Evolutionary conservation across 306 rosid species (phyloP), one percentile per base, ranked within the genome.

Genomic region (Castanea sativa): DNA sequence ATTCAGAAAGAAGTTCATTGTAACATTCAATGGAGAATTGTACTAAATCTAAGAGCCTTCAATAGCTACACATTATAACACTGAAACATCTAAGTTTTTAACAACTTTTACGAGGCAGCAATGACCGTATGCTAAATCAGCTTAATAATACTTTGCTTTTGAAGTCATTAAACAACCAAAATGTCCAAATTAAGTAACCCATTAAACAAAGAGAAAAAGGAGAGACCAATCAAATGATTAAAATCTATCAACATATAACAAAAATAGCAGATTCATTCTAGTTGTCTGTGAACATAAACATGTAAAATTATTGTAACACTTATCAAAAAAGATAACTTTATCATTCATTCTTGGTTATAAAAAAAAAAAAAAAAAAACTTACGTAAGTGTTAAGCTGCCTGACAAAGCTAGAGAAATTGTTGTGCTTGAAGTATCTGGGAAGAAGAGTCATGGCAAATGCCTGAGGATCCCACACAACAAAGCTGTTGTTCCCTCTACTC

Each of bases 311-410:
- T 49, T 75, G 51, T 32, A 43, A 32, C 57, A 70, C 19, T 64
- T 51, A 56, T 27, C 71, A 21, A 51, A 75, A 71, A 69, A 12
- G 14, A 25, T 9, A 23, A 3, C 14, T 59, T 59, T 23, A 5
- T 21, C 30, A 59, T 59, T 23, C 53, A 11, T 27, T 59, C 30
- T 21, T 3, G 15, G 45, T 8, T 41, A 1, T 5, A 33, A 5
- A 38, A 38, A 6, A 55, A 35, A 70, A 33, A 18, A 45, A 35
- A 21, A 5, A 14, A 19, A 45, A 35, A 76, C 97, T 84, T 56
- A 95, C 99, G 86, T 95, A 95, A 60, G 94, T 92, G 75, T 95
- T 95, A 51, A 95, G 96, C 86, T 95, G 99, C 76, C 99, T 81
- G 69, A 92, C 97, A 76, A 95, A 95, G 88, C 98, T 95, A 3